phyloP scores from a whole-genome alignment of 768 basidiomycete species.

The Holtermanniella nyarrowii region DNA sequence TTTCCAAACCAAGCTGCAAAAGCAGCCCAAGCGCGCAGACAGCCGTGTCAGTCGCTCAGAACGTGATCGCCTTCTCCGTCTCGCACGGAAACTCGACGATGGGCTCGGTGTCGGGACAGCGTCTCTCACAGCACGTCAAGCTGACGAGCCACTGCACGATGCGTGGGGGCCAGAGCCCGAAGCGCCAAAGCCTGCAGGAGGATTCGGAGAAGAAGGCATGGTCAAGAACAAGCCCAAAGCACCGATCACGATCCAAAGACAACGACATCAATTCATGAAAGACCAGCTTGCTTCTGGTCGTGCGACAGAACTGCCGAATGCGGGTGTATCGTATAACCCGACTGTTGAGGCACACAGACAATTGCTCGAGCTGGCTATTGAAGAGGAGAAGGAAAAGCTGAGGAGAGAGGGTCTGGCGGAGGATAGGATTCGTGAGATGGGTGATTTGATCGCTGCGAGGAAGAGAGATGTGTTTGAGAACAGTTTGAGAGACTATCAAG shows the following conservation, averaged over 20 bases:
- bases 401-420: slow-evolving; percentile 50
- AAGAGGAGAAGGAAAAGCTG: slow-evolving; percentile 54
- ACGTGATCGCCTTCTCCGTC: neutral
- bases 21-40: slow-evolving; percentile 1
- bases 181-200: slow-evolving; percentile 30
- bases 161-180: slow-evolving; percentile 47
- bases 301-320: slow-evolving; percentile 50
- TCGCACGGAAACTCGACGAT: slow-evolving; percentile 4
- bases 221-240: slow-evolving; percentile 35
- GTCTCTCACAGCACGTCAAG: slow-evolving; percentile 41
- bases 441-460: slow-evolving; percentile 42
- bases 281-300: slow-evolving; percentile 9
- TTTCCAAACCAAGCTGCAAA: slow-evolving; percentile 48
- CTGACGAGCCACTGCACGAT: slow-evolving; percentile 43
- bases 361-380: slow-evolving; percentile 58
- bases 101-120: slow-evolving; percentile 12
- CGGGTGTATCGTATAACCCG: slow-evolving; percentile 84
- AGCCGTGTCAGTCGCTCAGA: neutral
- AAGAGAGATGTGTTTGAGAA: neutral
- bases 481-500: slow-evolving; percentile 22
- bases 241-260: slow-evolving; percentile 25
- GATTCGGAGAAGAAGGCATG: slow-evolving; percentile 24
- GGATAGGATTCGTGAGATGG: slow-evolving; percentile 51
- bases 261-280: slow-evolving; percentile 18
- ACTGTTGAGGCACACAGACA: slow-evolving; percentile 60